Percentiles rank a stretch among this genome's conserved stretches.
Evolutionary conservation across 1,284 basidiomycete species (phyloP).

Genomic region (Caloboletus inedulis): DNA sequence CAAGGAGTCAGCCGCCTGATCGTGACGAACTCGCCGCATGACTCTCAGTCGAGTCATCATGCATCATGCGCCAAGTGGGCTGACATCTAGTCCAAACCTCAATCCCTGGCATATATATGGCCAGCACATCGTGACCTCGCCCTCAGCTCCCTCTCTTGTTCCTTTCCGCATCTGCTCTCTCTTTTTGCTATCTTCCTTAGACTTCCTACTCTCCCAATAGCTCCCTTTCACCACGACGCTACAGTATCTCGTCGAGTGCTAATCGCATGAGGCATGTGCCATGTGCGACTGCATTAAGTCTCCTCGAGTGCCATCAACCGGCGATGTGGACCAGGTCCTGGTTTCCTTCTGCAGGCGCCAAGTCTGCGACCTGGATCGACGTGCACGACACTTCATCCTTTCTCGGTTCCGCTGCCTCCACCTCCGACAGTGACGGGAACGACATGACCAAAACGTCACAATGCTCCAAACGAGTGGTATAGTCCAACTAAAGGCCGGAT

Average conservation of each 20-base stretch:
- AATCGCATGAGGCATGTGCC: too few species aligned
- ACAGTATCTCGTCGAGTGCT: not conserved
- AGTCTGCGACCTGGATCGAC: not conserved
- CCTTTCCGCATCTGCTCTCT: not conserved
- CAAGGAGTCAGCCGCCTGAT: not conserved
- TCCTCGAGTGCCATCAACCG: not conserved
- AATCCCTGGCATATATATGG: slow-evolving; percentile 6
- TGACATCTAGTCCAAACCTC: slow-evolving; percentile 4
- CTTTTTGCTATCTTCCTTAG: too few species aligned
- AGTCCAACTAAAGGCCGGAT: not conserved
- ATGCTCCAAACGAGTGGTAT: not conserved
- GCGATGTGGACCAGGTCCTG: not conserved
- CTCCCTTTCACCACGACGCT: not conserved
- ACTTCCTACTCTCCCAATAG: too few species aligned
- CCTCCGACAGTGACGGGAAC: not conserved
- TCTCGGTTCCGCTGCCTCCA: not conserved
- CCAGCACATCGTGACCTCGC: not conserved
- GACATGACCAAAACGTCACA: not conserved
- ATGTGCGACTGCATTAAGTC: not conserved
- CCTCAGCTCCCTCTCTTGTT: slow-evolving; percentile 1
- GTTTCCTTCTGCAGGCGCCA: not conserved
- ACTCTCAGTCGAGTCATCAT: not conserved
- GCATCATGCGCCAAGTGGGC: not conserved
- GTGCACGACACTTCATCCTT: not conserved
- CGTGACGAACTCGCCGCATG: too few species aligned